Evolutionary conservation across 2,329 filamentous ascomycete species (phyloP).

Genomic region (Penicillium digitatum): DNA sequence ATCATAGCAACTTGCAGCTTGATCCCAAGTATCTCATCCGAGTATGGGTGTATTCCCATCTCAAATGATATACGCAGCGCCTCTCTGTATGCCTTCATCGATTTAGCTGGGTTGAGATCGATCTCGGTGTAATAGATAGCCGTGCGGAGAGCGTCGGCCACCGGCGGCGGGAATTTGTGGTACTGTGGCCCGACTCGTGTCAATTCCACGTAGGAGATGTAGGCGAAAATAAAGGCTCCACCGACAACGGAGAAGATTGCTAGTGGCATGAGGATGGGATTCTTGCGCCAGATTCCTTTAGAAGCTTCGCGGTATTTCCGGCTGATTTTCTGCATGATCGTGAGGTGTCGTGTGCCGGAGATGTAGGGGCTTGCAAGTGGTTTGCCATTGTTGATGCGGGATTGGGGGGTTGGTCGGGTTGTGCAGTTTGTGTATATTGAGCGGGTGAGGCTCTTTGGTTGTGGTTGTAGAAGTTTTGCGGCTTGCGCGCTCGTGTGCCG

Average conservation of each 20-base stretch:
- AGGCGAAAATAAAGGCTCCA: slow-evolving; percentile 35
- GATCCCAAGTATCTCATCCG: slow-evolving; percentile 84
- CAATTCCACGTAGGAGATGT: slow-evolving; percentile 44
- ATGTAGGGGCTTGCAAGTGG: background rate
- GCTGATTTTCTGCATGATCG: slow-evolving; percentile 30
- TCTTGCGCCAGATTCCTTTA: slow-evolving; percentile 42
- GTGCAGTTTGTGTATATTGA: slow-evolving; percentile 20
- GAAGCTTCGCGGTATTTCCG: slow-evolving; percentile 36
- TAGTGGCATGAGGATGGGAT: slow-evolving; percentile 42
- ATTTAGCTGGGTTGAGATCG: slow-evolving; percentile 67
- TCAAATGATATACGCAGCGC: slow-evolving; percentile 71
- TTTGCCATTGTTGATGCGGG: slow-evolving; percentile 4
- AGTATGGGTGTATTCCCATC: slow-evolving; percentile 77
- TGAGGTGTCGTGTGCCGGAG: slow-evolving; percentile 21
- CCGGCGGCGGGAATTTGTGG: slow-evolving; percentile 43
- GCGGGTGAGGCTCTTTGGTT: slow-evolving; percentile 16
- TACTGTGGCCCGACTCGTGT: slow-evolving; percentile 41
- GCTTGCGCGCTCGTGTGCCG: slow-evolving; percentile 29
- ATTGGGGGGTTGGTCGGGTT: slow-evolving; percentile 14
- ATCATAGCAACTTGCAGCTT: slow-evolving; percentile 76
- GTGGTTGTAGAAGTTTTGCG: slow-evolving; percentile 17
- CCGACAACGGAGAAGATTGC: slow-evolving; percentile 40
- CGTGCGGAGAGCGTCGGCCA: slow-evolving; percentile 63
- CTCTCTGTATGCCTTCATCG: slow-evolving; percentile 77
- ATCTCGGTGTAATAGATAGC: slow-evolving; percentile 85